Evolutionary conservation across 2,329 filamentous ascomycete genomes (phyloP), one percentile per base, ranked within the genome.

Genomic region (Colletotrichum shisoi): DNA sequence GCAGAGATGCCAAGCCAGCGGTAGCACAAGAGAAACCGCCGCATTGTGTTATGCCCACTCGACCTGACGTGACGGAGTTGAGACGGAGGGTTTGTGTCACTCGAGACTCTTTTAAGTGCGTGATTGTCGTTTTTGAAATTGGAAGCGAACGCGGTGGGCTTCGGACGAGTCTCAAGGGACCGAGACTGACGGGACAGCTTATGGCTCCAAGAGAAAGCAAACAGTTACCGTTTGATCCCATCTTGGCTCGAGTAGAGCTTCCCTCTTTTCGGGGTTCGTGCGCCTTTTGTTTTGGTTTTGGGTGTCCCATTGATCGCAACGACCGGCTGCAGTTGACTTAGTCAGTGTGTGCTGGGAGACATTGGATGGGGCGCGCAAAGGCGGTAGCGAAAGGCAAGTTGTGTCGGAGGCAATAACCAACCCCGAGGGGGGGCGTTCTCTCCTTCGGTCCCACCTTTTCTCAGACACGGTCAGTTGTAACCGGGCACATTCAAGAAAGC

Each of bases 231-330:
- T 67, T 67, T 67, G 54, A 67, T 44, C 60, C 37, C 13, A 64
- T 56, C 64, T 64, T 64, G 64, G 64, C 64, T 64, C 61, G 64
- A 58, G 46, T 58, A 59, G 34, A 64, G 54, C 48, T 67, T 59
- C 64, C 60, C 17, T 39, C 42, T 37, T 27, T 56, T 11, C 13
- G 15, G 9, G 15, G 52, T 21, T n/a, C 34, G n/a, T 6, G 13
- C 37, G 15, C 12, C 3, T n/a, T 49, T 49, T 49, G 7, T 19
- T 34, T 34, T 34, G 31, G 31, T 9, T 9, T 34, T 34, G 31
- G 31, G 31, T 34, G 31, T 3, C 31, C 31, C 31, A 34, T 34
- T 34, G 8, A 34, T 34, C 31, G 31, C 31, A 34, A 17, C 31
- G 37, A 19, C 31, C 31, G n/a, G 51, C n/a, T 53, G n/a, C 51